Percentiles rank a stretch among this genome's conserved stretches.
These are phyloP conservation scores for Jaltomata sinuosa DNA, from an alignment of 257 asterid genomes.

Conservation along the genomic window DNA sequence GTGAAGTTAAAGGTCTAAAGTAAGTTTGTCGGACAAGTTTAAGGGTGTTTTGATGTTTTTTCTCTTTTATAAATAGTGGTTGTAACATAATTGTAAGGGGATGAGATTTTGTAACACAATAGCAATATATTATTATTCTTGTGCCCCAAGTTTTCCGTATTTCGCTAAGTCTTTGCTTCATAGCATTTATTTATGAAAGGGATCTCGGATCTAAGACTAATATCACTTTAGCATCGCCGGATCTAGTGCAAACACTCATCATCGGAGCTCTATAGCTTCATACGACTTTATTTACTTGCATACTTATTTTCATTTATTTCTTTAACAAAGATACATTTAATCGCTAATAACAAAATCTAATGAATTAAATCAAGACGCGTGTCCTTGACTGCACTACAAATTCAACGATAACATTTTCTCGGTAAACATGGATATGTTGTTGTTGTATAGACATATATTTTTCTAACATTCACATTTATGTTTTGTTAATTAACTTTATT, in stretches of 20 bases:
- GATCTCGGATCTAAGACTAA: not conserved
- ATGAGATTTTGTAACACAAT: not conserved
- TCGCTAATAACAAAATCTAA: not conserved
- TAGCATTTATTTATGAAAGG: not conserved
- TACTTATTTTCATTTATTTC: not conserved
- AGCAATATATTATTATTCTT: not conserved
- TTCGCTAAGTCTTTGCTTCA: not conserved
- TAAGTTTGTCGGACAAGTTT: too few relatives aligned
- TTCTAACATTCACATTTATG: not conserved
- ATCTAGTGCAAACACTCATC: too few relatives aligned
- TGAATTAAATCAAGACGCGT: not conserved
- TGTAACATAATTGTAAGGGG: not conserved
- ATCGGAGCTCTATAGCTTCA: not conserved
- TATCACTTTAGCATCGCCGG: not conserved
- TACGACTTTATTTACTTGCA: not conserved
- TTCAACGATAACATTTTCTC: not conserved
- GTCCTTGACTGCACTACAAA: not conserved
- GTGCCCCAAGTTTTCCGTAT: not conserved
- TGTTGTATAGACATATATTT: not conserved
- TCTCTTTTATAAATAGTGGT: not conserved
- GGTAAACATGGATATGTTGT: not conserved
- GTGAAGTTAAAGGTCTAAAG: too few relatives aligned
- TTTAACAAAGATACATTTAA: not conserved
- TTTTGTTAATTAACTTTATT: not conserved
- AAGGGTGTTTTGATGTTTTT: too few relatives aligned